Evolutionary conservation across 2,329 filamentous ascomycete species (phyloP), one percentile per base, ranked within the genome.

Genomic region (Penicillium sp.): DNA sequence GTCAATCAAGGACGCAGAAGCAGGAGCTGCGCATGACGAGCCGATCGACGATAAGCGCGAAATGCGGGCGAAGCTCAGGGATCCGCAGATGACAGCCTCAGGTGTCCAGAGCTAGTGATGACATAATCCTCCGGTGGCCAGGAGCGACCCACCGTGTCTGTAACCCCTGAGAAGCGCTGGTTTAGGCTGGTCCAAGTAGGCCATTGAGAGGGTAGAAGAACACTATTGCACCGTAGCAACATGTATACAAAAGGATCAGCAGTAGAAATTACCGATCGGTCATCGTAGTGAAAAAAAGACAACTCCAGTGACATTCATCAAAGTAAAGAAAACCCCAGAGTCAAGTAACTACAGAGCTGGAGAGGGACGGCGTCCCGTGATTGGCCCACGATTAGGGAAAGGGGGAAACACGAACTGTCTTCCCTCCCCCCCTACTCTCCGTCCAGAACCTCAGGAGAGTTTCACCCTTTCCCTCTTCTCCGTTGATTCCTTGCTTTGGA

Each of bases 341-440:
- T 30, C 27, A n/a, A 27, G 45, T 45, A 54, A 53, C 57, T 51
- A 56, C 56, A 59, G 55, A 59, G 48, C 51, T 37, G 20, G 25
- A 36, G 21, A 31, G 47, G 48, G 26, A 42, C 14, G 33, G 37
- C 33, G 36, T 40, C 33, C 38, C 39, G 50, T 61, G 56, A 57
- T 59, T 59, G 54, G 56, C 29, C 45, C 33, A 45, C 46, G 36
- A 21, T 43, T 39, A 53, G 46, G 45, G 49, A 54, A 60, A 59
- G 48, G 54, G 56, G 56, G 53, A 58, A 53, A 52, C 54, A 58
- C 50, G 52, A 47, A 53, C 51, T 52, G 49, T 50, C 47, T 59
- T 51, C 54, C 47, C 48, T 39, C 47, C 49, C 47, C 47, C 47
- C 47, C 48, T 40, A 45, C 38, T 33, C 41, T 54, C 46, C 39